Percentiles rank a stretch among this genome's conserved stretches.
Conservation (phyloP, 176 grass and related monocot species). For the Rhynchospora pubera region DNA sequence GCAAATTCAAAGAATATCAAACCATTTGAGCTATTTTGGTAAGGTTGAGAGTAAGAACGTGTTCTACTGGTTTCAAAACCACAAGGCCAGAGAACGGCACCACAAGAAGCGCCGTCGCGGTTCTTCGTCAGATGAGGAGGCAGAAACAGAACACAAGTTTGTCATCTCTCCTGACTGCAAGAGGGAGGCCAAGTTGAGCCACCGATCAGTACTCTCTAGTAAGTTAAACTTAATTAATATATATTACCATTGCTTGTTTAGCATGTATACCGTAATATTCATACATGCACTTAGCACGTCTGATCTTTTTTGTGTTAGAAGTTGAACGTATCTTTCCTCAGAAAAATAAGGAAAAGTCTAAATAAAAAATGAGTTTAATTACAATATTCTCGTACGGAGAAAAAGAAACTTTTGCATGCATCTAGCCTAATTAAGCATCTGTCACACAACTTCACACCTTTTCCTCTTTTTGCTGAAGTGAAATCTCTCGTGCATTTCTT, state of each 20-base stretch:
- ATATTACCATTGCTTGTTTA: neutral
- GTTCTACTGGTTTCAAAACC: conserved; percentile 99
- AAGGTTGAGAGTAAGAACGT: conserved; percentile 99
- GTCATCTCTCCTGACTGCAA: conserved; percentile 55
- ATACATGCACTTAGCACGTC: neutral
- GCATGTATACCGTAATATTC: neutral
- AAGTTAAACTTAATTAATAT: conserved; percentile 8
- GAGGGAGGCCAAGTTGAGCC: conserved; percentile 53
- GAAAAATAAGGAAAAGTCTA: too few relatives aligned
- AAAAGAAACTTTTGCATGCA: neutral
- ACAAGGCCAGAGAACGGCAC: conserved; percentile 98
- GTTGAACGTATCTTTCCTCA: neutral
- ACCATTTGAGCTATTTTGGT: conserved; percentile 55
- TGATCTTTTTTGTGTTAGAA: neutral
- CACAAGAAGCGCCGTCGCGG: conserved; percentile 95
- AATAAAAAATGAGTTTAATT: too few relatives aligned
- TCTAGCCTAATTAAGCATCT: too few relatives aligned
- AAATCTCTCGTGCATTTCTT: neutral
- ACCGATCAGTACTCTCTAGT: conserved; percentile 37
- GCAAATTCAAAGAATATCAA: conserved; percentile 95
- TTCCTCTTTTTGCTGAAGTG: neutral
- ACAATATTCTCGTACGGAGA: neutral
- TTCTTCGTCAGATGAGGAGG: conserved; percentile 31
- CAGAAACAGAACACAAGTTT: conserved; percentile 36
- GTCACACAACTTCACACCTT: neutral